Percentiles rank a stretch among this genome's conserved stretches.
These are phyloP conservation scores for Debaryomycetaceae sp. DNA, from an alignment of 1,139 yeast species.

Conservation along the genomic window DNA sequence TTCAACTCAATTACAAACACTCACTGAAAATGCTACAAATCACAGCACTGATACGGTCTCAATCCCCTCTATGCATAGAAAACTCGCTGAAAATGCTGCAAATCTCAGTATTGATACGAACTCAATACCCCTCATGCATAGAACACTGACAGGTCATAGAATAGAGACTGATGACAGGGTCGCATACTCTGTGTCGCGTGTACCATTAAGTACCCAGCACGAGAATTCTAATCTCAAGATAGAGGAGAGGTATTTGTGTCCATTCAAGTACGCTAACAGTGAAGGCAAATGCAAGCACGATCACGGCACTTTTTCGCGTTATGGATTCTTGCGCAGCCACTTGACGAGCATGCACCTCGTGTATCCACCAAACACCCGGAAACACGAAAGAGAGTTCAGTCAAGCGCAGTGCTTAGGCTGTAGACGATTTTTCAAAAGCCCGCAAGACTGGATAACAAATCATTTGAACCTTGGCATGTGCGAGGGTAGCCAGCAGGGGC, in stretches of 20 bases:
- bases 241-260: background rate
- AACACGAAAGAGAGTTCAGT: background rate
- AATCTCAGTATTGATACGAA: too few species aligned
- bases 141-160: too few species aligned
- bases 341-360: background rate
- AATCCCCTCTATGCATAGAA: too few species aligned
- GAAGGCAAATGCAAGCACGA: background rate
- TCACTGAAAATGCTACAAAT: too few species aligned
- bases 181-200: too few species aligned
- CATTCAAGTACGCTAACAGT: background rate
- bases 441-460: background rate
- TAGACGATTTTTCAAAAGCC: background rate
- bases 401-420: background rate
- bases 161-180: too few species aligned
- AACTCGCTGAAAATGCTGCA: too few species aligned
- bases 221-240: too few species aligned
- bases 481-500: background rate
- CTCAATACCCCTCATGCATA: too few species aligned
- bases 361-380: background rate
- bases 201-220: too few species aligned
- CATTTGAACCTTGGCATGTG: background rate
- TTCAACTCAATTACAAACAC: too few species aligned
- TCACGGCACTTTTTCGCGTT: background rate
- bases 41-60: too few species aligned
- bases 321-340: background rate